Percentiles rank a stretch among this genome's conserved stretches.
These are phyloP conservation scores for Stentor roeselii DNA, from an alignment of 73 alveolate species.

Conservation along the genomic window DNA sequence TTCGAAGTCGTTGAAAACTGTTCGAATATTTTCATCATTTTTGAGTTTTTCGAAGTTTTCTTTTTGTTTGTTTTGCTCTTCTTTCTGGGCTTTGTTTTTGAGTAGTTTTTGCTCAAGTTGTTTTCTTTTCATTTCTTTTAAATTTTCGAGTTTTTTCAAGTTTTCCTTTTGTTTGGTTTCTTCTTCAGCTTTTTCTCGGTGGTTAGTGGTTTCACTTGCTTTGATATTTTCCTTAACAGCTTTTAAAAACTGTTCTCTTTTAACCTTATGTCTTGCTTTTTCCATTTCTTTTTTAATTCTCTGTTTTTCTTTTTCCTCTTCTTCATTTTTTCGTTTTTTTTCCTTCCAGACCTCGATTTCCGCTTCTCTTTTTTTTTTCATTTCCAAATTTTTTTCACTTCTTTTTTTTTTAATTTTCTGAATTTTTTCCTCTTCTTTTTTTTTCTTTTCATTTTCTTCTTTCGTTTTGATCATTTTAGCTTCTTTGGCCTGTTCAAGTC, in stretches of 20 bases:
- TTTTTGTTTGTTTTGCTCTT: background rate
- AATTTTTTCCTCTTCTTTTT: background rate
- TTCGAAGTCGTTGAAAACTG: background rate
- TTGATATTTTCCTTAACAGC: background rate
- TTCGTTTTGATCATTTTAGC: background rate
- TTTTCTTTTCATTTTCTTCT: constrained; percentile 17
- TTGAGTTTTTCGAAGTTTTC: background rate
- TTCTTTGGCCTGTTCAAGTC: background rate
- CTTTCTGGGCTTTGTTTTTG: background rate
- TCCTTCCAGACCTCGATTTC: background rate
- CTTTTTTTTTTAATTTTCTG: background rate
- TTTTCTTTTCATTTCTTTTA: background rate
- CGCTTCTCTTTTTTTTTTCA: background rate
- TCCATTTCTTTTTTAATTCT: background rate
- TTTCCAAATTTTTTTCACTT: background rate
- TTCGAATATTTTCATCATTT: background rate
- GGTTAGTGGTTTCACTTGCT: background rate
- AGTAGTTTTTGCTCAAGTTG: background rate
- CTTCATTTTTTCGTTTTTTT: background rate
- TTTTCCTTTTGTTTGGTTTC: background rate
- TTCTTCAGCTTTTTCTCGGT: background rate
- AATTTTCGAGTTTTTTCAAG: background rate
- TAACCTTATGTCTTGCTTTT: too few species aligned
- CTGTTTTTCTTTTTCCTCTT: background rate
- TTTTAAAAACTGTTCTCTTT: background rate